Conservation (phyloP, 1,284 basidiomycete genomes). For the Cerrena zonata region DNA sequence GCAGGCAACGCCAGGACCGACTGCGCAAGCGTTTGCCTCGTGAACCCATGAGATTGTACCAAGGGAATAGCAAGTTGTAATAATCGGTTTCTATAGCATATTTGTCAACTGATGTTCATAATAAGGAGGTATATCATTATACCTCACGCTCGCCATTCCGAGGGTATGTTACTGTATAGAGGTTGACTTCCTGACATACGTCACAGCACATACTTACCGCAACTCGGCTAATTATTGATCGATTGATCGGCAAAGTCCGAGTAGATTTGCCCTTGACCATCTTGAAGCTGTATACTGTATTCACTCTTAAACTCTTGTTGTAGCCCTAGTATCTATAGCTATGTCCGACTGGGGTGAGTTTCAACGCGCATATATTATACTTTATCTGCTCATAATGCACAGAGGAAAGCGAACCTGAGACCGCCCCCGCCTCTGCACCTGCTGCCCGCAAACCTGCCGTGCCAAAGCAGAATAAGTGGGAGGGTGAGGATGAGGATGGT, state of each 20-base stretch:
- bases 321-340: constrained; percentile 3
- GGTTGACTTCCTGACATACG: no score
- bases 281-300: not conserved
- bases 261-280: constrained; percentile 2
- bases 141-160: constrained; percentile 4
- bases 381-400: constrained; percentile 6
- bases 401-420: constrained; percentile 42
- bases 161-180: no score
- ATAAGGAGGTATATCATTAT: not conserved
- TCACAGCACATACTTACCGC: no score
- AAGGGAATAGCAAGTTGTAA: constrained; percentile 59
- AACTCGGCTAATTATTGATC: no score
- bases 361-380: not conserved
- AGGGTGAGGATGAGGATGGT: constrained; percentile 84
- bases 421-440: constrained; percentile 39
- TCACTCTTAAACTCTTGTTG: not conserved
- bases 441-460: constrained; percentile 33
- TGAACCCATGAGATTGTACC: constrained; percentile 63
- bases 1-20: constrained; percentile 52
- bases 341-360: constrained; percentile 44
- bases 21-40: constrained; percentile 59
- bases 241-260: constrained; percentile 4
- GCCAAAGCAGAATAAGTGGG: constrained; percentile 64
- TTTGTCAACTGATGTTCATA: not conserved
- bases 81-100: constrained; percentile 28